phyloP scores from a whole-genome alignment of 176 grass and related monocot genomes.

The Raddia guianensis region DNA sequence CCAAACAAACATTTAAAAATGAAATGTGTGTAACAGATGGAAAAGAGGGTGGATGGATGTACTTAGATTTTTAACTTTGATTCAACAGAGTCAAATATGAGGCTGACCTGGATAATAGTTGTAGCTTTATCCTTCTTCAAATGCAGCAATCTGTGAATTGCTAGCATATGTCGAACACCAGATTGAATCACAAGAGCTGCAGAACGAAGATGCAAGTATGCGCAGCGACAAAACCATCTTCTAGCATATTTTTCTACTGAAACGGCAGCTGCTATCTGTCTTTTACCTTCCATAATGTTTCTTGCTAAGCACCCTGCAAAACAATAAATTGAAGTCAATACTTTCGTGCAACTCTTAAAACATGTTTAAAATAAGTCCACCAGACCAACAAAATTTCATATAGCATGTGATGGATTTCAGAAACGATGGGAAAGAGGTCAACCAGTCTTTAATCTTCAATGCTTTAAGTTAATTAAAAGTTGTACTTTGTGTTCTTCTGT shows the following conservation, averaged over 20 bases:
- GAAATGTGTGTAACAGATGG: neutral
- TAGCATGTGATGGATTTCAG: neutral
- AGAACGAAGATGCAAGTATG: slow-evolving; percentile 57
- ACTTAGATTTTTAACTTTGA: slow-evolving; percentile 14
- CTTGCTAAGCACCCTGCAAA: slow-evolving; percentile 68
- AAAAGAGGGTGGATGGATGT: neutral
- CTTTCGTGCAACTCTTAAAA: neutral
- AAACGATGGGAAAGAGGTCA: neutral
- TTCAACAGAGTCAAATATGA: slow-evolving; percentile 34
- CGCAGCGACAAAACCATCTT: slow-evolving; percentile 60
- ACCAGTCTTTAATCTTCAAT: neutral
- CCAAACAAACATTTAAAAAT: neutral
- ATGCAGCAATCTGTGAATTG: slow-evolving; percentile 44
- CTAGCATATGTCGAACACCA: slow-evolving; percentile 54
- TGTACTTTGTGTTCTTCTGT: neutral
- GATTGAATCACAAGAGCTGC: slow-evolving; percentile 71
- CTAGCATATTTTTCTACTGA: slow-evolving; percentile 72
- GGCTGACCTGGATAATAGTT: slow-evolving; percentile 65
- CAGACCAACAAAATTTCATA: slow-evolving; percentile 12
- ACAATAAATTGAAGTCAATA: slow-evolving; percentile 25
- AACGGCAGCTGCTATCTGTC: slow-evolving; percentile 64
- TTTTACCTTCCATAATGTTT: slow-evolving; percentile 60
- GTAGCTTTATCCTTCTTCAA: slow-evolving; percentile 65
- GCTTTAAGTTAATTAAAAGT: neutral
- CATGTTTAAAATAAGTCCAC: neutral